Conservation (phyloP, 306 rosid species). For the Potentilla sterilis region DNA sequence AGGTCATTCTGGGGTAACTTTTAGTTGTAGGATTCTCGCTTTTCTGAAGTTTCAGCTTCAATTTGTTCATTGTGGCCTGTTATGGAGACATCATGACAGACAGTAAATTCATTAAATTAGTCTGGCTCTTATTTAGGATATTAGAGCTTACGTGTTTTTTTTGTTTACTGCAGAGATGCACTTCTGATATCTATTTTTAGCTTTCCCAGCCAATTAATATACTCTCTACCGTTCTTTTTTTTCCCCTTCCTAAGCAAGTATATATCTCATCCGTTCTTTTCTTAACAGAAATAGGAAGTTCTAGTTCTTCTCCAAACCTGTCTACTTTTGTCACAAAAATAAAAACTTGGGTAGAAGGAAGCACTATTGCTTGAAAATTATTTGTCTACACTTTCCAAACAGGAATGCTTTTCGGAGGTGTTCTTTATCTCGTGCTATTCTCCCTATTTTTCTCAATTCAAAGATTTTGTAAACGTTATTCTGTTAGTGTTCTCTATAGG, state of each 20-base stretch:
- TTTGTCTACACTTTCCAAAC: neutral
- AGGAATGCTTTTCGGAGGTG: neutral
- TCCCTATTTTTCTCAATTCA: neutral
- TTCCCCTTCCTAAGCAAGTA: neutral
- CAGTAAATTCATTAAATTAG: neutral
- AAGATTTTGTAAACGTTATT: neutral
- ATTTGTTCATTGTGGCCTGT: neutral
- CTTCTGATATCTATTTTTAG: neutral
- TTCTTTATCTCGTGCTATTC: neutral
- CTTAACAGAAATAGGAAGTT: neutral
- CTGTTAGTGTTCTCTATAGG: neutral
- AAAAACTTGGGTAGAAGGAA: neutral
- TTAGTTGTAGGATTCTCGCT: slow-evolving; percentile 9
- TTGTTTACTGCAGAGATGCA: neutral
- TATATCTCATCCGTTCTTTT: neutral
- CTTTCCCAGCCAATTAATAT: neutral
- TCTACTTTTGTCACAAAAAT: neutral
- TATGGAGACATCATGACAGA: neutral
- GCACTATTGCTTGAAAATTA: neutral
- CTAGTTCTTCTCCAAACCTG: neutral
- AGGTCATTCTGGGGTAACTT: slow-evolving; percentile 49
- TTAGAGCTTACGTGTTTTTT: neutral
- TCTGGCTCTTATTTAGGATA: neutral
- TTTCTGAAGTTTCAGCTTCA: neutral
- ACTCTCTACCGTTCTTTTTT: neutral